Evolutionary conservation across 495 filamentous ascomycete genomes (phyloP).

Genomic region (Tuber magnatum): DNA sequence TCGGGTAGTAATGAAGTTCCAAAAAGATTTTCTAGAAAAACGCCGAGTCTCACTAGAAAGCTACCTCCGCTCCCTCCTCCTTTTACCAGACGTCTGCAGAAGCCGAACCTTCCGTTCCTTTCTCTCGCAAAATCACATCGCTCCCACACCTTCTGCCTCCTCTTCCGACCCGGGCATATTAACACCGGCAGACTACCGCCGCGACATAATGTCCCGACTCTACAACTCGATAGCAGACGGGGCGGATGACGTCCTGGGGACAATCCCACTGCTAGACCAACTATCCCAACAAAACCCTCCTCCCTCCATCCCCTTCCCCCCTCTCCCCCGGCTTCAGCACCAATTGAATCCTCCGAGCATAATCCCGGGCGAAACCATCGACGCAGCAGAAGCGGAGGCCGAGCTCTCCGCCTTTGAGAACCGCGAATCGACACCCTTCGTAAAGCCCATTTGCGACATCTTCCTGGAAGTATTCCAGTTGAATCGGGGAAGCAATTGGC

Average conservation of each 20-base stretch:
- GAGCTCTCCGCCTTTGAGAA: conserved; percentile 91
- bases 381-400: conserved; percentile 82
- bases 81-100: conserved; percentile 85
- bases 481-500: conserved; percentile 86
- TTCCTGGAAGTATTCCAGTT: conserved; percentile 95
- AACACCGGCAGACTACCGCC: conserved; percentile 50
- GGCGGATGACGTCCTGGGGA: conserved; percentile 95
- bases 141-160: conserved; percentile 41
- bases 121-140: conserved; percentile 78
- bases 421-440: conserved; percentile 83
- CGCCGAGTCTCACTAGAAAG: conserved; percentile 71
- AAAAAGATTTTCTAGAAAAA: conserved; percentile 90
- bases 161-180: conserved; percentile 12
- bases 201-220: conserved; percentile 86
- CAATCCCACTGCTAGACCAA: conserved; percentile 91
- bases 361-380: conserved; percentile 53
- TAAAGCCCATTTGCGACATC: conserved; percentile 95
- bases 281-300: conserved; percentile 50
- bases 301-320: conserved; percentile 6
- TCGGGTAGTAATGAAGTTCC: conserved; percentile 89
- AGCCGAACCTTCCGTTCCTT: conserved; percentile 89
- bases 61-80: conserved; percentile 71
- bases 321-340: conserved; percentile 52
- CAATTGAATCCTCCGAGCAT: conserved; percentile 48
- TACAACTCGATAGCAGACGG: conserved; percentile 95